Evolutionary conservation across 495 filamentous ascomycete genomes (phyloP).

Genomic region (Penicillium antarcticum): DNA sequence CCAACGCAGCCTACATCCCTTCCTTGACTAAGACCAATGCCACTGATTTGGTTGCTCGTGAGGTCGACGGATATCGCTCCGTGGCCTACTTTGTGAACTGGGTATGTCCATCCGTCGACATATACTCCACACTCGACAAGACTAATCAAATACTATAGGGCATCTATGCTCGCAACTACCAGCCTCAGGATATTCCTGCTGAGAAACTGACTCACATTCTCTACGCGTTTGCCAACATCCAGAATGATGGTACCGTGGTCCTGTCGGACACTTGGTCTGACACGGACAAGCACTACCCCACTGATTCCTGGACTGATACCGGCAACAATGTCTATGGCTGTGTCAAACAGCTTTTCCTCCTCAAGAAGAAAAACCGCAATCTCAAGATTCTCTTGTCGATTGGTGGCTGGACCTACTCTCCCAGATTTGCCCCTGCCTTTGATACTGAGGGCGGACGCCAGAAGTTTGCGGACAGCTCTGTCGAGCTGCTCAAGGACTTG

Average conservation of each 20-base stretch:
- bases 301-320: slow-evolving; percentile 67
- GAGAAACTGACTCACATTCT: slow-evolving; percentile 82
- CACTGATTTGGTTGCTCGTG: slow-evolving; percentile 12
- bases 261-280: slow-evolving; percentile 82
- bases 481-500: slow-evolving; percentile 64
- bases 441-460: slow-evolving; percentile 53
- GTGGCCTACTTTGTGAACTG: slow-evolving; percentile 90
- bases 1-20: slow-evolving; percentile 9
- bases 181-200: slow-evolving; percentile 70
- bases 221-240: slow-evolving; percentile 76
- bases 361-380: slow-evolving; percentile 75
- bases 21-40: background rate
- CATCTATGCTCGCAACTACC: slow-evolving; percentile 70
- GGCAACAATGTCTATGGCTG: slow-evolving; percentile 83
- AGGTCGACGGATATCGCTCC: slow-evolving; percentile 50
- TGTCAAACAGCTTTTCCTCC: slow-evolving; percentile 79
- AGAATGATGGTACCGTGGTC: slow-evolving; percentile 57
- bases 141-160: slow-evolving; percentile 39
- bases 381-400: slow-evolving; percentile 65
- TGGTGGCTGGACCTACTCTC: slow-evolving; percentile 77
- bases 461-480: slow-evolving; percentile 65
- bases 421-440: slow-evolving; percentile 66
- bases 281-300: slow-evolving; percentile 72
- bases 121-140: background rate
- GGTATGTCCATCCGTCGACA: slow-evolving; percentile 19